phyloP scores from a whole-genome alignment of 768 basidiomycete genomes.

The Dendrothele bispora region DNA sequence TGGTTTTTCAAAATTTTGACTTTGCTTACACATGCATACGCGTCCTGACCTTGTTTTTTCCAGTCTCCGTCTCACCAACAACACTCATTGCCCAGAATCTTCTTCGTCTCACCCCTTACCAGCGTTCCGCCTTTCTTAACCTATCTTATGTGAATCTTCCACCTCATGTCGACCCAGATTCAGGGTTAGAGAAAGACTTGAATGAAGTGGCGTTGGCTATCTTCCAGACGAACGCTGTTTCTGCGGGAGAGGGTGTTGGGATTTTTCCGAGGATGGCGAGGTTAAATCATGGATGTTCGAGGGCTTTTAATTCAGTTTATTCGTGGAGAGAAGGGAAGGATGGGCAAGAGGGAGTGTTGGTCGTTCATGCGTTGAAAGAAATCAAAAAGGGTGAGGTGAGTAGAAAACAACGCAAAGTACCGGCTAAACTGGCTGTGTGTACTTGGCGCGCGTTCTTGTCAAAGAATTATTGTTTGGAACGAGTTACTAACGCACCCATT shows the following conservation, averaged over 20 bases:
- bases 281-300: slow-evolving; percentile 68
- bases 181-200: slow-evolving; percentile 30
- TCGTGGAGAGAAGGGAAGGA: slow-evolving; percentile 52
- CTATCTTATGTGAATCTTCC: slow-evolving; percentile 60
- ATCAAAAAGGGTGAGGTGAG: slow-evolving; percentile 51
- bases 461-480: too few relatives aligned
- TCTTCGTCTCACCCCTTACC: slow-evolving; percentile 26
- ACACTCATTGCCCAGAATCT: slow-evolving; percentile 39
- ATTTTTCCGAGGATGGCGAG: slow-evolving; percentile 71
- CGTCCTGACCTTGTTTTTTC: slow-evolving; percentile 5
- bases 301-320: slow-evolving; percentile 68
- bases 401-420: slow-evolving; percentile 3
- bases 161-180: slow-evolving; percentile 32
- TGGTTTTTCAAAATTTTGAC: too few relatives aligned
- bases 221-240: slow-evolving; percentile 66
- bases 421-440: too few relatives aligned
- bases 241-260: slow-evolving; percentile 51
- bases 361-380: slow-evolving; percentile 59
- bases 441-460: too few relatives aligned
- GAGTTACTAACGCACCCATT: not conserved
- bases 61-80: slow-evolving; percentile 47
- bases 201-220: slow-evolving; percentile 59
- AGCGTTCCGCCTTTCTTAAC: slow-evolving; percentile 47
- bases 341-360: slow-evolving; percentile 46
- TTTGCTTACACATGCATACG: too few relatives aligned